Conservation (phyloP, 768 basidiomycete genomes). For the Lyophyllum shimeji region DNA sequence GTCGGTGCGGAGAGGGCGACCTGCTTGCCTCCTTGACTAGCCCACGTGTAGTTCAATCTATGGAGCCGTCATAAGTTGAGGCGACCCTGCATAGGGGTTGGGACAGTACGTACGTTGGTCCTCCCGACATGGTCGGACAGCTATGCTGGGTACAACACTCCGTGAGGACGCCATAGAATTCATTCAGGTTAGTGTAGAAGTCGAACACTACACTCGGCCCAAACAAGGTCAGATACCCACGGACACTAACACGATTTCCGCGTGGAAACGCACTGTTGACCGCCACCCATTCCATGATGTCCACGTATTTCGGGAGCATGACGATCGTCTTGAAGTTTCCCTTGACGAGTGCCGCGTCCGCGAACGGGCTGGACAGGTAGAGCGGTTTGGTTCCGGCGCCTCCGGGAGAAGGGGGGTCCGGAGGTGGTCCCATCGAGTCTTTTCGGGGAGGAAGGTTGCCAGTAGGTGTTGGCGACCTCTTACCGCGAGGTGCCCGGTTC, state of each 20-base stretch:
- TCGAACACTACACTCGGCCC: conserved; percentile 70
- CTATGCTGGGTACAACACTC: conserved; percentile 90
- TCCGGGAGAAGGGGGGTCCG: conserved; percentile 41
- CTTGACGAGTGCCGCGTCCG: conserved; percentile 92
- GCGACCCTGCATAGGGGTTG: background rate
- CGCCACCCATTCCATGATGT: conserved; percentile 97
- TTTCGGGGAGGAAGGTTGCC: conserved; percentile 25
- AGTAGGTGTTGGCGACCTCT: conserved; percentile 37
- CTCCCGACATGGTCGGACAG: conserved; percentile 92
- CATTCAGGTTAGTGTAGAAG: conserved; percentile 96
- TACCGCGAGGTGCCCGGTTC: conserved; percentile 33
- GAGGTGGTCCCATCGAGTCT: conserved; percentile 31
- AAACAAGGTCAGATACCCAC: background rate
- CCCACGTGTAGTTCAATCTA: conserved; percentile 94
- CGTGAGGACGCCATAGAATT: conserved; percentile 92
- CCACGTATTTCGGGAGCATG: conserved; percentile 91
- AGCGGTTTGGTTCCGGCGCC: conserved; percentile 55
- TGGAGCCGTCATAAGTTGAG: background rate
- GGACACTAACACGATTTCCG: background rate
- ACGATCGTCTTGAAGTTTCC: conserved; percentile 99
- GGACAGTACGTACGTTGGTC: conserved; percentile 67
- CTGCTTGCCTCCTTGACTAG: conserved; percentile 86
- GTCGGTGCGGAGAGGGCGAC: conserved; percentile 89
- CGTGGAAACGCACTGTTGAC: conserved; percentile 70
- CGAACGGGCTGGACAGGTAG: conserved; percentile 93